Base-by-base conservation (phyloP, 2,329 filamentous ascomycete genomes). In the Remersonia thermophila region DNA sequence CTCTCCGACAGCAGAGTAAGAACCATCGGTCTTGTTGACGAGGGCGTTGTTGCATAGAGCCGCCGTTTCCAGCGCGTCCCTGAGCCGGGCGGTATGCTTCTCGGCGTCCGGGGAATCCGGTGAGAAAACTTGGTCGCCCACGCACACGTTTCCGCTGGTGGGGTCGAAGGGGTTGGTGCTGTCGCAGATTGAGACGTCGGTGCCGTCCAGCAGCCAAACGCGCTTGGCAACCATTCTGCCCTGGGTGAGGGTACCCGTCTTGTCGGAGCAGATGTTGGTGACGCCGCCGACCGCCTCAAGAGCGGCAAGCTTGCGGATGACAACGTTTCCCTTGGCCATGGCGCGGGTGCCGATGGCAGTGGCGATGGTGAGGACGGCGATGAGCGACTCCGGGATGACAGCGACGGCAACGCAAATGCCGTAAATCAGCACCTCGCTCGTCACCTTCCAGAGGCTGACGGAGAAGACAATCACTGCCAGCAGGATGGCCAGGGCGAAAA, bases 211-310 rank as follows among this genome's bases (percentile, higher is more conserved):
- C 10, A 80, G 63, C 69, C 72, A 78, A 12, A 76, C 66, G 50
- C 73, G 75, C 36, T 68, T 66, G 14, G 71, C 69, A 30, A 79
- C 71, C 76, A 80, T 80, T 52, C 75, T 75, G 42, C 76, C 71
- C 47, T 76, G 71, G 7, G 73, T 77, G 33, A 78, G 59, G 1
- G 77, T 81, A 30, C 78, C 77, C 4, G 77, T 81, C 59, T 81
- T 80, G 63, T 80, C 77, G 27, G 74, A 79, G 55, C 76, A 80
- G 42, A 81, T 77, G 46, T 77, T 73, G 42, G 74, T 80, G n/a
- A 81, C 75, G 37, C 73, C 75, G 32, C 77, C 77, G 28, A 81
- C 68, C 12, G 77, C 76, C 49, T 81, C 77, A 6, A 81, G 65
- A 2, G 73, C 73, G 4, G 72, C 66, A 50, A 80, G 67, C 47